A percentile compares a stretch with the other conserved stretches of the same genome.
phyloP scores from a whole-genome alignment of 2,329 filamentous ascomycete genomes.

The Xylariomycetidae sp. region DNA sequence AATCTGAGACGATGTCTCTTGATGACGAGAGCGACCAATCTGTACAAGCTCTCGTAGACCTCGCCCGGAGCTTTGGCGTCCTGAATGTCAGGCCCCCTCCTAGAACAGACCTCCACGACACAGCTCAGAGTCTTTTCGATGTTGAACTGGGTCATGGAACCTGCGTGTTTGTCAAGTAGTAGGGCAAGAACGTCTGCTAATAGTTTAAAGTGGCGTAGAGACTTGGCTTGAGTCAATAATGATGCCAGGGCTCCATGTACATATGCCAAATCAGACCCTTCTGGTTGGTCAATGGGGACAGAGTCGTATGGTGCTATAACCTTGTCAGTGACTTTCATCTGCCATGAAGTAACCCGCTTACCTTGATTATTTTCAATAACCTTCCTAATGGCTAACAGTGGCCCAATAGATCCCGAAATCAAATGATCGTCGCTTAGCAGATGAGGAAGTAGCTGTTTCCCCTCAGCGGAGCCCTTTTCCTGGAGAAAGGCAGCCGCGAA shows the following conservation, averaged over 20 bases:
- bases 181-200: constrained; percentile 24
- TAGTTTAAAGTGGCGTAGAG: constrained; percentile 23
- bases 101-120: constrained; percentile 32
- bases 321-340: constrained; percentile 7
- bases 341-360: constrained; percentile 7
- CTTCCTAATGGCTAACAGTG: constrained; percentile 19
- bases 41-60: constrained; percentile 44
- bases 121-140: constrained; percentile 48
- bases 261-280: constrained; percentile 18
- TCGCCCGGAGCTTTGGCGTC: constrained; percentile 26
- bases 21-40: constrained; percentile 51
- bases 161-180: constrained; percentile 46
- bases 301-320: constrained; percentile 5
- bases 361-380: constrained; percentile 19
- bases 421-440: constrained; percentile 15
- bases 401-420: constrained; percentile 15
- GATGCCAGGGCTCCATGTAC: constrained; percentile 19
- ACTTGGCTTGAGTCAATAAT: constrained; percentile 15
- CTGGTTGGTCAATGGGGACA: too few species aligned
- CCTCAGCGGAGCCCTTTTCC: constrained; percentile 11
- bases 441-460: constrained; percentile 15
- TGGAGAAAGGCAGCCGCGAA: constrained; percentile 24
- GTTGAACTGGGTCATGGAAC: constrained; percentile 54
- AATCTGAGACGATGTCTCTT: constrained; percentile 57
- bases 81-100: constrained; percentile 15